Evolutionary conservation across 2,329 filamentous ascomycete genomes (phyloP).

Genomic region (Aspergillus sclerotialis): DNA sequence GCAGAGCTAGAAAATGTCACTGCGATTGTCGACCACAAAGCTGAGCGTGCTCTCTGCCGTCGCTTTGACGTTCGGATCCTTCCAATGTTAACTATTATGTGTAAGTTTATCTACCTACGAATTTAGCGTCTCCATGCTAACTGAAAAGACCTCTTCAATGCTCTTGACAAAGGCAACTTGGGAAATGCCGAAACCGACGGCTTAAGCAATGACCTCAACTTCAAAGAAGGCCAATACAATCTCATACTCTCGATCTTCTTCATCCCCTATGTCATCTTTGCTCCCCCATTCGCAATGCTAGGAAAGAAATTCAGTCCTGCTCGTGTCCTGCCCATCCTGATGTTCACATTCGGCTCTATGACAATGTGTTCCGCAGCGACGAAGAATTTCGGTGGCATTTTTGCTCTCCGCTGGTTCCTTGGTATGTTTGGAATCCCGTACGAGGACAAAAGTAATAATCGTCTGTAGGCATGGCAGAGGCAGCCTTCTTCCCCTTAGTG

Average conservation of each 20-base stretch:
- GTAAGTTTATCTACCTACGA: slow-evolving; percentile 15
- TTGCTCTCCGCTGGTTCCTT: slow-evolving; percentile 63
- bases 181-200: slow-evolving; percentile 54
- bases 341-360: slow-evolving; percentile 61
- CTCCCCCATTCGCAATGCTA: slow-evolving; percentile 58
- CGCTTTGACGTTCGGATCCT: slow-evolving; percentile 47
- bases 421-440: too few relatives aligned
- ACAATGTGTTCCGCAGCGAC: slow-evolving; percentile 54
- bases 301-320: slow-evolving; percentile 63
- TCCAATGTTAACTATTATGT: slow-evolving; percentile 55
- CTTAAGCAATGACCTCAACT: slow-evolving; percentile 44
- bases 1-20: too few relatives aligned
- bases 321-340: slow-evolving; percentile 58
- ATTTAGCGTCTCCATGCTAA: slow-evolving; percentile 5
- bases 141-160: slow-evolving; percentile 47
- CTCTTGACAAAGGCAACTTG: slow-evolving; percentile 44
- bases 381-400: slow-evolving; percentile 57
- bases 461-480: slow-evolving; percentile 47
- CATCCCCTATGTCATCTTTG: slow-evolving; percentile 65
- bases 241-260: slow-evolving; percentile 66
- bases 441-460: too few relatives aligned
- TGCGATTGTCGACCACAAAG: slow-evolving; percentile 36
- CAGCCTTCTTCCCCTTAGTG: slow-evolving; percentile 63
- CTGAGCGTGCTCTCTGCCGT: slow-evolving; percentile 44
- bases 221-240: slow-evolving; percentile 61